A percentile compares a stretch with the other conserved stretches of the same genome.
Evolutionary conservation across 2,329 filamentous ascomycete genomes (phyloP).

Genomic region (Pyrenophora graminea): DNA sequence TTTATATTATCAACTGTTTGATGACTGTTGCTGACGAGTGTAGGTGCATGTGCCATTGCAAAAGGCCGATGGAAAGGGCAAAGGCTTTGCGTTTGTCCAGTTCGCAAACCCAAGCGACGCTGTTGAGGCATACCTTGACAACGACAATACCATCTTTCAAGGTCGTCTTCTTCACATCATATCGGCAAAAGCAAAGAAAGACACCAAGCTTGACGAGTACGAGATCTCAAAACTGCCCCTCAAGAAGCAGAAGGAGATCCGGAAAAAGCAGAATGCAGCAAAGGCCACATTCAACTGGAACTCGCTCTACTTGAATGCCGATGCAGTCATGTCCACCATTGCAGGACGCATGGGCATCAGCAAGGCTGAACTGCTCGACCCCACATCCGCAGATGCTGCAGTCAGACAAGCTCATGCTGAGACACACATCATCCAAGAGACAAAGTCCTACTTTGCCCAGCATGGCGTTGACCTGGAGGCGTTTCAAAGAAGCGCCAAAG

Average conservation of each 20-base stretch:
- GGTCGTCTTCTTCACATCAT: conserved; percentile 90
- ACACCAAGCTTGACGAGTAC: conserved; percentile 82
- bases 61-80: conserved; percentile 70
- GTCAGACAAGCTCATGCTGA: conserved; percentile 97
- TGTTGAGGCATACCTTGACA: conserved; percentile 74
- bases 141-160: conserved; percentile 88
- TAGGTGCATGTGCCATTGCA: conserved; percentile 87
- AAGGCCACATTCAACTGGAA: conserved; percentile 93
- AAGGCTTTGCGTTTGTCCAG: conserved; percentile 88
- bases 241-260: conserved; percentile 92
- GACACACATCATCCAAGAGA: conserved; percentile 94
- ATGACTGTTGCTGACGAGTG: conserved; percentile 22
- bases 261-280: conserved; percentile 78
- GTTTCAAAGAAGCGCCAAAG: conserved; percentile 82
- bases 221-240: conserved; percentile 87
- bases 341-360: conserved; percentile 84
- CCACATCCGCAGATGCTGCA: conserved; percentile 91
- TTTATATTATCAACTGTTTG: neutral
- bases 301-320: conserved; percentile 94
- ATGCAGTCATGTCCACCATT: conserved; percentile 89
- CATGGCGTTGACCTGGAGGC: conserved; percentile 91
- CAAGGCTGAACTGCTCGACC: conserved; percentile 90
- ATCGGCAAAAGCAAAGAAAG: conserved; percentile 79
- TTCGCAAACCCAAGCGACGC: conserved; percentile 75
- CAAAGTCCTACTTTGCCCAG: conserved; percentile 84